Evolutionary conservation across 805 yeast genomes (phyloP).

Genomic region (Starmerella gropengiesseri): DNA sequence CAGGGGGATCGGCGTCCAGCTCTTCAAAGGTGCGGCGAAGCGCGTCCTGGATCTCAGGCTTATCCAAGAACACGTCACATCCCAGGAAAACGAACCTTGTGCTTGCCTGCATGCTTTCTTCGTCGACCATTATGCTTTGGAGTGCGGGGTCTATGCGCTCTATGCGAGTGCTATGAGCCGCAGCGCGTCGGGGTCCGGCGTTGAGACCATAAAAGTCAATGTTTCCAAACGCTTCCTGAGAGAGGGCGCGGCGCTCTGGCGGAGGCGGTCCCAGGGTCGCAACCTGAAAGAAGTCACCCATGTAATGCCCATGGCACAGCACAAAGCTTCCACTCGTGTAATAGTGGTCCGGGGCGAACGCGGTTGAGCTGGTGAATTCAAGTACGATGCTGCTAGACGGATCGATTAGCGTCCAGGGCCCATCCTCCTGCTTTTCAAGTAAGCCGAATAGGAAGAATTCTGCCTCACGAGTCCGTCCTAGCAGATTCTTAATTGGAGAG

Average conservation of each 20-base stretch:
- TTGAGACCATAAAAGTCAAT: conserved; percentile 55
- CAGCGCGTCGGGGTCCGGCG: conserved; percentile 21
- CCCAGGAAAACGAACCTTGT: conserved; percentile 67
- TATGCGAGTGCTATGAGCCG: conserved; percentile 18
- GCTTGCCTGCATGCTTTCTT: conserved; percentile 39
- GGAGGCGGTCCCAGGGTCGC: conserved; percentile 78
- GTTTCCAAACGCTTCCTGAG: conserved; percentile 66
- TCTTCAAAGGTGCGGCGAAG: conserved; percentile 49
- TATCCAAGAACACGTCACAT: conserved; percentile 57
- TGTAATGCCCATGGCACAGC: conserved; percentile 75
- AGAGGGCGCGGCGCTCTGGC: conserved; percentile 57
- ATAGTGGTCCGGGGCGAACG: conserved; percentile 53
- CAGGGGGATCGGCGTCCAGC: conserved; percentile 48
- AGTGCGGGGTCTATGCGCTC: conserved; percentile 51
- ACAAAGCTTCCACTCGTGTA: conserved; percentile 64
- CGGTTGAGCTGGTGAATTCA: conserved; percentile 44
- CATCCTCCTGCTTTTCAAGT: conserved; percentile 36
- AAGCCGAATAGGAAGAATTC: conserved; percentile 72
- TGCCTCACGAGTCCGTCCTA: conserved; percentile 67
- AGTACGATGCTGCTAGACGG: conserved; percentile 62
- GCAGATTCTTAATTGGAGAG: conserved; percentile 67
- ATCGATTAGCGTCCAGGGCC: conserved; percentile 67
- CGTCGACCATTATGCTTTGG: conserved; percentile 43
- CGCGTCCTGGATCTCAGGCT: conserved; percentile 47
- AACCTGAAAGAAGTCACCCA: conserved; percentile 51